Evolutionary conservation across 2,329 filamentous ascomycete genomes (phyloP).

Genomic region (Phyllosticta citrichinensis): DNA sequence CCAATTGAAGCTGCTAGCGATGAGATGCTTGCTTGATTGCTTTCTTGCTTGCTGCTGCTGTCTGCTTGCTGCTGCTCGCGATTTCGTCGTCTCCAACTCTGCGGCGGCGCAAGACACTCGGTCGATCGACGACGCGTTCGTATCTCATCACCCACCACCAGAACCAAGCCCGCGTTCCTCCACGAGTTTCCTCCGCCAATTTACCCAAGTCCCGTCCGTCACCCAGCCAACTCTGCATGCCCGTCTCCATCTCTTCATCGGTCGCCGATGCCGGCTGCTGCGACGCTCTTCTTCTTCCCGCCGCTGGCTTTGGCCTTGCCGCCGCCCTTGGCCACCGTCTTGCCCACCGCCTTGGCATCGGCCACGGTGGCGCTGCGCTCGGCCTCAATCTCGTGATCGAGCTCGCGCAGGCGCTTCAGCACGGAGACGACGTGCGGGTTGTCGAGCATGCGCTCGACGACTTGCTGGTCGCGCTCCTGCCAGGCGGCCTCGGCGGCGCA

Average conservation of each 20-base stretch:
- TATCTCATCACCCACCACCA: not conserved
- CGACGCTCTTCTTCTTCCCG: not conserved
- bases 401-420: slow-evolving; percentile 1
- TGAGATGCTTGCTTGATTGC: not conserved
- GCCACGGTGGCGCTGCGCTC: not conserved
- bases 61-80: not conserved
- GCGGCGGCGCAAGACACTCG: not conserved
- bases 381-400: slow-evolving; percentile 5
- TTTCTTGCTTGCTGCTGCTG: not conserved
- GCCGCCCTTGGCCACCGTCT: not conserved
- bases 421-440: slow-evolving; percentile 3
- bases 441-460: slow-evolving; percentile 9
- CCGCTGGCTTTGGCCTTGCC: slow-evolving; percentile 2
- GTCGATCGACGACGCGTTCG: not conserved
- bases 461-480: slow-evolving; percentile 9
- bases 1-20: not conserved
- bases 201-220: not conserved
- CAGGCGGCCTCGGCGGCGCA: slow-evolving; percentile 7
- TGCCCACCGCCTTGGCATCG: not conserved
- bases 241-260: not conserved
- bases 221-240: not conserved
- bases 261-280: not conserved
- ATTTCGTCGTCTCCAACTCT: not conserved
- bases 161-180: not conserved
- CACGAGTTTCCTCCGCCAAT: not conserved